Evolutionary conservation across 345 rosid species (phyloP).

Genomic region (Camelina sativa): DNA sequence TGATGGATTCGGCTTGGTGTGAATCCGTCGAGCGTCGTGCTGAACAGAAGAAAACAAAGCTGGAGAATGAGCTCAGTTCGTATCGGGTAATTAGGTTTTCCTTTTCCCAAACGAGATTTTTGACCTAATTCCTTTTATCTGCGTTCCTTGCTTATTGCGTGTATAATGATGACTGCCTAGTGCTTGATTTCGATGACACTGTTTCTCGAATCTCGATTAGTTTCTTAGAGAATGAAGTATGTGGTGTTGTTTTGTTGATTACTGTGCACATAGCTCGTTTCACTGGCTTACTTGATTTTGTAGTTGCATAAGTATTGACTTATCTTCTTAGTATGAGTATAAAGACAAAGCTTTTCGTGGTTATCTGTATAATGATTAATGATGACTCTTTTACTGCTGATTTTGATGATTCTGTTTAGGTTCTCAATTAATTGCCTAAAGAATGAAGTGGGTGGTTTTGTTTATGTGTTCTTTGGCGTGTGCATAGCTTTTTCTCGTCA

Average conservation of each 20-base stretch:
- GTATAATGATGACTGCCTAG: neutral
- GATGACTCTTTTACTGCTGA: neutral
- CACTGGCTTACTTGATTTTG: conserved; percentile 2
- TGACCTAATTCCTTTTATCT: conserved; percentile 20
- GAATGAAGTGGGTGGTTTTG: neutral
- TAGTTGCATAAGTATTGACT: neutral
- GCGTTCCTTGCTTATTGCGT: neutral
- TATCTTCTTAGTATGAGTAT: neutral
- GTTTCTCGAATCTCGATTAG: neutral
- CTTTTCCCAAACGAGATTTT: conserved; percentile 8
- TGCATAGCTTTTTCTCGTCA: neutral
- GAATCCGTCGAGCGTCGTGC: conserved; percentile 75
- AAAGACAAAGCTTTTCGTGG: conserved; percentile 73
- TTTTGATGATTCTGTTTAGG: neutral
- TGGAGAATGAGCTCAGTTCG: conserved; percentile 92
- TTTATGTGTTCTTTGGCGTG: neutral
- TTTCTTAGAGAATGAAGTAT: conserved; percentile 4
- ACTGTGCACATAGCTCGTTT: neutral
- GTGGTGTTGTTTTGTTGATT: neutral
- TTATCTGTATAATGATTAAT: neutral
- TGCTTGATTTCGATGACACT: neutral
- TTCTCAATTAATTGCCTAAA: neutral
- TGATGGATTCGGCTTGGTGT: conserved; percentile 78
- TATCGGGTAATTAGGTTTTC: conserved; percentile 63
- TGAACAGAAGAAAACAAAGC: conserved; percentile 82